A percentile compares a stretch with the other conserved stretches of the same genome.
These are phyloP conservation scores for Podaxis sp. DNA, from an alignment of 768 basidiomycete species.

Conservation along the genomic window DNA sequence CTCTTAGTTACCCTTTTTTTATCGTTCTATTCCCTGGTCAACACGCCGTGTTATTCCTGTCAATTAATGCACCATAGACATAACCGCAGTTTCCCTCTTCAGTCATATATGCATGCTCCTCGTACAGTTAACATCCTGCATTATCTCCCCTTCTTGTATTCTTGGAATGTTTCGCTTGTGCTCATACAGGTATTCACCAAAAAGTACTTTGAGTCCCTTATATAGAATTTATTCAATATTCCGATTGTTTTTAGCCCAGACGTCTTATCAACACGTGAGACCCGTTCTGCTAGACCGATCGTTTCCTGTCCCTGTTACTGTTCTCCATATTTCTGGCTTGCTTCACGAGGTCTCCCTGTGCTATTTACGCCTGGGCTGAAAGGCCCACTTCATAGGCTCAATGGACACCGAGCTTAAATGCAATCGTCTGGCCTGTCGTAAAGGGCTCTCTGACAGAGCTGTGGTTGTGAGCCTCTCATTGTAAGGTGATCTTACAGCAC, in stretches of 20 bases:
- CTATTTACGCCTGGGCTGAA: not conserved
- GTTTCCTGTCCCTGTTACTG: not conserved
- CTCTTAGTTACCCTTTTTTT: conserved; percentile 2
- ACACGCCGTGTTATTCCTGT: conserved; percentile 11
- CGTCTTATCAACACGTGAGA: not conserved
- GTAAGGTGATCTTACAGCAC: not conserved
- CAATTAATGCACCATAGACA: conserved; percentile 17
- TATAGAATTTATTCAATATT: not conserved
- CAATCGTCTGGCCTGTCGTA: conserved; percentile 76
- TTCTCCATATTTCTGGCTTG: not conserved
- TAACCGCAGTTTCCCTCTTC: conserved; percentile 6
- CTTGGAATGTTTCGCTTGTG: not conserved
- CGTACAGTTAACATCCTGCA: conserved; percentile 3
- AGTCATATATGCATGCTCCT: conserved; percentile 15
- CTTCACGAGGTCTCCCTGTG: not conserved
- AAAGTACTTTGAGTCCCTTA: not conserved
- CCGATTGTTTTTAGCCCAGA: not conserved
- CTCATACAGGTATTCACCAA: not conserved
- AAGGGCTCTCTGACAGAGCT: conserved; percentile 69
- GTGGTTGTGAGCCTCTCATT: conserved; percentile 65
- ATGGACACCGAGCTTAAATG: conserved; percentile 83
- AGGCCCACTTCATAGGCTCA: too few relatives aligned
- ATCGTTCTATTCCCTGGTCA: conserved; percentile 3
- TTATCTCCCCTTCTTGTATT: conserved; percentile 15
- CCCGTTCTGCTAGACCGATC: not conserved